Evolutionary conservation across 257 asterid genomes (phyloP), one percentile per base, ranked within the genome.

Genomic region (Jasminum sambac): DNA sequence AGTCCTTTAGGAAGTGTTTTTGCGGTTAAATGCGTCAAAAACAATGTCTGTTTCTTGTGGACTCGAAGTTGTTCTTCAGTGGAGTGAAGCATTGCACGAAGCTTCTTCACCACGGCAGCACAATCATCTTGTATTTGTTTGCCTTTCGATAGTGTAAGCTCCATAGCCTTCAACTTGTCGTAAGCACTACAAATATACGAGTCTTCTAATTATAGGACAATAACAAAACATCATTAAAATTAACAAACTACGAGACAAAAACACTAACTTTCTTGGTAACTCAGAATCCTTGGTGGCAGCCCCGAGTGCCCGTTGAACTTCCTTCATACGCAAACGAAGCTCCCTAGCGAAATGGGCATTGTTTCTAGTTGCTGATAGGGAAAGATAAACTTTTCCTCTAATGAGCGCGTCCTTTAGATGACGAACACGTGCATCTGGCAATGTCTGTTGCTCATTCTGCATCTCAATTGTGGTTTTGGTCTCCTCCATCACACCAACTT

Each of bases 321-420:
- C 97, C 80, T 90, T 93, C 75, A 90, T 84, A 24, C 92, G 95
- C 85, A 86, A 78, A 5, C 97, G 89, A 52, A 93, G 94, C 81
- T 93, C 98, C 84, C 94, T 86, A 14, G 83, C 72, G 70, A 88
- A 90, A 84, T 78, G 94, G 55, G 91, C 84, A 78, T 90, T 86
- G 74, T 72, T 88, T 76, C 88, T 85, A 70, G 97, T 87, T 2
- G 82, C 90, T 14, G 95, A 77, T 64, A 92, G 96, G 70, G 98
- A 83, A 66, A 90, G 95, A 77, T 84, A 93, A 74, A 93, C 90
- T 78, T 68, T 86, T 66, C 79, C 98, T 67, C 76, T 80, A 69
- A 93, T 79, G 55, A 93, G 89, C 68, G 83, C 97, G 75, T 93
- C 97, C 79, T 87, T 90, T 43, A 93, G 89, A 80, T 85, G 94